Base-by-base conservation (phyloP, 139 green algal genomes). In the Volvox reticuliferus region DNA sequence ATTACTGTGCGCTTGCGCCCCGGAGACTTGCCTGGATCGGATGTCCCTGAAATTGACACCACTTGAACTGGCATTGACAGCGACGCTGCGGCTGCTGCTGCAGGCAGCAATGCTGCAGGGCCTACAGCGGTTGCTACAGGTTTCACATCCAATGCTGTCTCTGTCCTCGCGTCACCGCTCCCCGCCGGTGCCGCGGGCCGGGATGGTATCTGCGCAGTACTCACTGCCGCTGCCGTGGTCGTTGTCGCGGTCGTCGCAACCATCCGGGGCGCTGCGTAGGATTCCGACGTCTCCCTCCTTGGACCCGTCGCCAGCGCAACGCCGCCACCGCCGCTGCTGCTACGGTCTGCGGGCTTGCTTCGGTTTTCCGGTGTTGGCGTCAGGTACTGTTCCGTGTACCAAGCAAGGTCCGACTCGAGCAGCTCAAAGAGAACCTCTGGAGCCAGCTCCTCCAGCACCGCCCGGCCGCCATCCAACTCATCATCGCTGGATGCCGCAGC, bases 371-470 rank as follows among this genome's bases (percentile, higher is more conserved):
- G 65, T 67, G 65, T 17, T 22, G 86, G 86, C 30, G 67, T 55
- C n/a, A 71, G 71, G 73, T n/a, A 83, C 19, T 44, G 68, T 44
- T 83, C 71, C 44, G 17, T 62, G 71, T 79, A 89, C 86, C 86
- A 90, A 19, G 63, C 86, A 13, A 83, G 2, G 50, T 90, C 86
- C 12, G 86, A 84, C 21, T 90, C 86, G 0, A 90, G 73, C 50
- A 90, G 6, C 50, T 90, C 26, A 0, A 83, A 16, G 20, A 90
- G 73, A 21, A 71, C 73, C 5, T 62, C 30, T 13, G 73, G 30
- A 0, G 30, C 20, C 44, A 90, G 50, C 19, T 20, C 86, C 19
- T 18, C 37, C 37, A 89, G 68, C 14, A 33, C 67, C 35, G 19
- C 61, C 14, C 61, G n/a, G 2, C 50, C 24, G 12, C 50, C 21